phyloP scores from a whole-genome alignment of 805 yeast species.

The Zygotorulaspora sp. region DNA sequence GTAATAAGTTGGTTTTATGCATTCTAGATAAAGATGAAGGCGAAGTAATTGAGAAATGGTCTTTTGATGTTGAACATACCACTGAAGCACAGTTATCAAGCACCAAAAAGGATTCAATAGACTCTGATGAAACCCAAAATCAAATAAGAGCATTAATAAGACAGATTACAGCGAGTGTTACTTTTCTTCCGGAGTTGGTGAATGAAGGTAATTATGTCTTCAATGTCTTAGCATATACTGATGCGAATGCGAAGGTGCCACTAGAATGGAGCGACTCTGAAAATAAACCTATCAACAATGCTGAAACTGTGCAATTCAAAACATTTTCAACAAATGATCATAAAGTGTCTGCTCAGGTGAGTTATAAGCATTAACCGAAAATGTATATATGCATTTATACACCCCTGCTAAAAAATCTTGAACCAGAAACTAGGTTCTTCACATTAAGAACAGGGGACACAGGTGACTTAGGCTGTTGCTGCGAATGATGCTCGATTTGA shows the following conservation, averaged over 20 bases:
- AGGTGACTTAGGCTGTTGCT: constrained; percentile 11
- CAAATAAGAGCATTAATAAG: constrained; percentile 84
- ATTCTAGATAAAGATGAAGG: constrained; percentile 64
- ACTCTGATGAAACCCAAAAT: constrained; percentile 46
- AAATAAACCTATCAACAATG: constrained; percentile 49
- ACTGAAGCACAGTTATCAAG: constrained; percentile 12
- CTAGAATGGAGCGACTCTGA: constrained; percentile 82
- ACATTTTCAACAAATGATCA: constrained; percentile 65
- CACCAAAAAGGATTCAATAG: constrained; percentile 27
- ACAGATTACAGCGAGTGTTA: constrained; percentile 82
- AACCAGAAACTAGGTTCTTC: constrained; percentile 18
- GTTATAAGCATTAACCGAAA: constrained; percentile 32
- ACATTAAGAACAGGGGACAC: constrained; percentile 14
- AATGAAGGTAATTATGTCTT: constrained; percentile 61
- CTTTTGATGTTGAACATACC: constrained; percentile 55
- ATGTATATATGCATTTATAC: constrained; percentile 18
- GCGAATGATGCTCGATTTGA: constrained; percentile 10
- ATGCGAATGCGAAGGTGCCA: constrained; percentile 63
- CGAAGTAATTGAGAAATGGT: constrained; percentile 81
- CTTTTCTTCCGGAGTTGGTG: constrained; percentile 74
- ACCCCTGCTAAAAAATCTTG: constrained; percentile 25
- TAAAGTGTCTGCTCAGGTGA: constrained; percentile 66
- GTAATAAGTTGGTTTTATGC: constrained; percentile 65
- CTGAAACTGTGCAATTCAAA: constrained; percentile 66
- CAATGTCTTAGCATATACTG: constrained; percentile 79